These are phyloP conservation scores for Sideroxylon spinosum DNA, from an alignment of 179 eudicot species.

Conservation along the genomic window DNA sequence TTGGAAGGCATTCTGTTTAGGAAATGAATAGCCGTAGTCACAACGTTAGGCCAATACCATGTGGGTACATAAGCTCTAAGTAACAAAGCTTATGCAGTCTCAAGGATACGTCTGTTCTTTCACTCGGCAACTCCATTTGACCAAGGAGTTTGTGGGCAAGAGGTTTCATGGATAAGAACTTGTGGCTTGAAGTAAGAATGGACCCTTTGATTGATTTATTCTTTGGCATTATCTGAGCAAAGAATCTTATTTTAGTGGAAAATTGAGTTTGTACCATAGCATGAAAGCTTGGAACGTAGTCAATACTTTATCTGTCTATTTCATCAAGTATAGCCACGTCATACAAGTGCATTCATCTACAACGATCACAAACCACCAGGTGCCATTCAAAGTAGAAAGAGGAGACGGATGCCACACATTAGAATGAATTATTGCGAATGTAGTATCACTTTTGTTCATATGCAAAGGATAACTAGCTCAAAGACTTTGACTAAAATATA, in stretches of 20 bases:
- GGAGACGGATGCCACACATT: too few relatives aligned
- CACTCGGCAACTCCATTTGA: neutral
- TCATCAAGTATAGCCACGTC: constrained; percentile 3
- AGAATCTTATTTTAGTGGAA: neutral
- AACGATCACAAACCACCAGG: too few relatives aligned
- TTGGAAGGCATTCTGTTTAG: too few relatives aligned
- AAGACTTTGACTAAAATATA: neutral
- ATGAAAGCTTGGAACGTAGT: neutral
- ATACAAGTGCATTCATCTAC: neutral
- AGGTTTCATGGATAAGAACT: neutral
- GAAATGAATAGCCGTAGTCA: too few relatives aligned
- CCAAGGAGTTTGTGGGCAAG: neutral
- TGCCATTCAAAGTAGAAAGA: too few relatives aligned
- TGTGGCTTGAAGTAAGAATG: neutral
- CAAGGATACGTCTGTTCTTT: neutral
- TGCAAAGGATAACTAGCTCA: too few relatives aligned
- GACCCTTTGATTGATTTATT: neutral
- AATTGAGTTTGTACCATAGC: neutral
- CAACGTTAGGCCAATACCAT: too few relatives aligned
- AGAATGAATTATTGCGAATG: too few relatives aligned
- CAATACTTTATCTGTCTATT: neutral
- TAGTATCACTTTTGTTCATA: too few relatives aligned
- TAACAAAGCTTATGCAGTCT: too few relatives aligned
- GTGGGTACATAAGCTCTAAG: too few relatives aligned
- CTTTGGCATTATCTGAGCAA: neutral